Evolutionary conservation across 140 eudicot species (phyloP), one percentile per base, ranked within the genome.

Genomic region (Ambrosia hybrid): DNA sequence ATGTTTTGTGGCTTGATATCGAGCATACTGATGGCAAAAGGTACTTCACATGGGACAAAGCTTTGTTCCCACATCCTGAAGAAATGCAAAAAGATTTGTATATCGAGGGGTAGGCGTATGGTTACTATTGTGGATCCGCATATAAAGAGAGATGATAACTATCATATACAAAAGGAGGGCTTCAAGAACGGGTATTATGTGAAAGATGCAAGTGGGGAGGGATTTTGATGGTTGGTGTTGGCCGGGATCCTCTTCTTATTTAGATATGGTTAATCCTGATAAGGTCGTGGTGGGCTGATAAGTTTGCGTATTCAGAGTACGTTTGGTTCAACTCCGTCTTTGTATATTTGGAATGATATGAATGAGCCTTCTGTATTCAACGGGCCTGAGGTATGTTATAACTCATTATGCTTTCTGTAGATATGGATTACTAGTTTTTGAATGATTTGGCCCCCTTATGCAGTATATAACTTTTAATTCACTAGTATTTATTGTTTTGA

Each of bases 211-310:
- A 80, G 73, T 33, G n/a, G 93, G 93, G 48, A 91, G 80, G 80
- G 97, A 91, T 76, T 91, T 39, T 74, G 97, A 91, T 75, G 97
- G 97, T 4, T 91, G 97, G 97, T 89, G 98, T 84, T 94, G 99
- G 99, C 92, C 99, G 38, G 99, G 99, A 34, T 90, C 99, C 5
- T 94, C 99, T 3, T 94, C 99, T 0, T 94, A 94, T 82, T 59
- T 83, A n/a, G 99, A 94, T 76, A 74, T 94, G 97, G 79, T 94
- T 64, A 94, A 89, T 75, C 99, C 99, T n/a, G 69, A 87, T 94
- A 48, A 84, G 99, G 80, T 85, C 88, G 57, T 94, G 99, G 99
- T 94, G 99, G 99, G 96, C 88, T 14, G 97, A 90, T n/a, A 94
- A 90, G 73, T 94, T 94, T 74, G 88, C 89, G 0, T 79, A 76